phyloP scores from a whole-genome alignment of 352 stramenopile species.

The Phytopythium litorale region DNA sequence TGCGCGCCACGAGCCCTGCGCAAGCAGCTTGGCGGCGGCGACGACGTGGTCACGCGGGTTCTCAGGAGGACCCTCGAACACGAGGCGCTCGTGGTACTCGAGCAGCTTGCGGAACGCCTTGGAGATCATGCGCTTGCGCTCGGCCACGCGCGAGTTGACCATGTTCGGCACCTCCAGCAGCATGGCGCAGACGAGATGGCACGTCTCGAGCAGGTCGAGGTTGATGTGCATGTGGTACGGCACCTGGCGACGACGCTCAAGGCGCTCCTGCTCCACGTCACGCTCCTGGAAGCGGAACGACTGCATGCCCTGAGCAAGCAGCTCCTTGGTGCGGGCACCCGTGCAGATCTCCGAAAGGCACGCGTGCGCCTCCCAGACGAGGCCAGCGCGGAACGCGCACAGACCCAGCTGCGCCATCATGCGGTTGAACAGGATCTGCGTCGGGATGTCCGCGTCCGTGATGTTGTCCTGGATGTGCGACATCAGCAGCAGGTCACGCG shows the following conservation, averaged over 20 bases:
- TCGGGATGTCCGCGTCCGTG: conserved; percentile 89
- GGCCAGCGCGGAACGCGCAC: conserved; percentile 94
- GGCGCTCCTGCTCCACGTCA: conserved; percentile 96
- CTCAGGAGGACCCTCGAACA: conserved; percentile 97
- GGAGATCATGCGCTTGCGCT: conserved; percentile 89
- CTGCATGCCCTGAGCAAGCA: conserved; percentile 96
- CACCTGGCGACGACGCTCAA: conserved; percentile 95
- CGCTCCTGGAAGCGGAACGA: conserved; percentile 92
- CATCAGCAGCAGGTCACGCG: conserved; percentile 98
- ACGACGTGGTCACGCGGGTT: conserved; percentile 98
- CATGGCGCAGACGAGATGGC: conserved; percentile 98
- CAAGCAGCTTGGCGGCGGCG: conserved; percentile 91
- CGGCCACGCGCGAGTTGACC: conserved; percentile 80
- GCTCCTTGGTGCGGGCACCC: conserved; percentile 91
- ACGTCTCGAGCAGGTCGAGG: conserved; percentile 97
- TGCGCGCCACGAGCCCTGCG: conserved; percentile 95
- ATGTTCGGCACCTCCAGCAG: conserved; percentile 98
- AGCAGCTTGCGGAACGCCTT: conserved; percentile 94
- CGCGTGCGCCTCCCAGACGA: conserved; percentile 95
- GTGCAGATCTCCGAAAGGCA: conserved; percentile 97
- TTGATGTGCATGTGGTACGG: conserved; percentile 99
- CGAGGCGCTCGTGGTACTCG: conserved; percentile 87
- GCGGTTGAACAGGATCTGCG: conserved; percentile 98
- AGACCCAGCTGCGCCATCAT: conserved; percentile 94
- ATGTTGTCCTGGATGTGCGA: conserved; percentile 98